Base-by-base conservation (phyloP, 345 rosid genomes). In the Gynandropsis gynandra region DNA sequence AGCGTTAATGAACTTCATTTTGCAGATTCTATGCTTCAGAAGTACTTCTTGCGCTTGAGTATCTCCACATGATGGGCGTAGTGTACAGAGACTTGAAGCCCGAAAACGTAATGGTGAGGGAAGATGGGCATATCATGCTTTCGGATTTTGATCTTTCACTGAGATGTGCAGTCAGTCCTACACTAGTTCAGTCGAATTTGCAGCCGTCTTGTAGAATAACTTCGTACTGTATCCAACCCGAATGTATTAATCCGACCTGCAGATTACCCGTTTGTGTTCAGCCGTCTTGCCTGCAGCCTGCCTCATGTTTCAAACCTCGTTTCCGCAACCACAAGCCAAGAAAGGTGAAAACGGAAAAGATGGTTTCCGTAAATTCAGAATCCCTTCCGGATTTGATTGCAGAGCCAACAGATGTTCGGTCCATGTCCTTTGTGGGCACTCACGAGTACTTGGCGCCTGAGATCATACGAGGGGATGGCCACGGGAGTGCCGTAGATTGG, bases 401-500 rank as follows among this genome's bases (percentile, higher is more conserved):
- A 13, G 95, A 85, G 59, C 95, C 95, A 43, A 85, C 89, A 1
- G 62, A 64, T 49, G 95, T 84, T 5, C 81, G 85, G 12, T 85
- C 95, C 13, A 85, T 81, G 95, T 85, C 95, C 18, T 85, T 85
- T 10, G 95, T 85, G 0, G 95, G 95, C 1, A 85, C 95, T 5
- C 95, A 85, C 14, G 95, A 85, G 72, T 85, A 85, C 46, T 61
- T 84, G 40, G 83, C 94, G 43, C 94, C 94, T 9, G 94, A 84
- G 68, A 84, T 84, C 63, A 74, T 85, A 46, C 77, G 82, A 70
- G 95, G 95, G 31, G 95, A 85, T 29, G 95, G 95, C n/a, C 95
- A 85, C 69, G 95, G 89, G 8, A 81, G 95, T 41, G 76, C 95
- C 6, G 95, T 85, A 7, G 95, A 85, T 56, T 85, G 95, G 95